Base-by-base conservation (phyloP, 108 stramenopile species). In the Stephanodiscus minutulus region DNA sequence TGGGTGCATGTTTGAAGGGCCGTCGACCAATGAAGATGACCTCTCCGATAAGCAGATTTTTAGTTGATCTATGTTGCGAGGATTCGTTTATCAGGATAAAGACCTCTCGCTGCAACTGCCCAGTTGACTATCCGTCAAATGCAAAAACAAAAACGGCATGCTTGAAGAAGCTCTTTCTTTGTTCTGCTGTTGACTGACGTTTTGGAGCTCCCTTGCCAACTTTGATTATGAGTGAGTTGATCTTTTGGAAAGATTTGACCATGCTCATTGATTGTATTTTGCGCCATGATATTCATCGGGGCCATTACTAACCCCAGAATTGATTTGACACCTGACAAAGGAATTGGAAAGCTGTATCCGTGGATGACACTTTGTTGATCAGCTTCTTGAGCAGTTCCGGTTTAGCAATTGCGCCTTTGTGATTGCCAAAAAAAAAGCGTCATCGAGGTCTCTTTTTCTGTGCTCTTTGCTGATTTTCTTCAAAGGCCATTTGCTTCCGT, bases 401-500 rank as follows among this genome's bases (percentile, higher is more conserved):
- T n/a, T n/a, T n/a, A n/a, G n/a, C n/a, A n/a, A n/a, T n/a, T n/a
- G n/a, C n/a, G n/a, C 64, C 64, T 49, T 65, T 65, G 31, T 65
- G 64, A 17, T 65, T 65, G 1, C 64, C 47, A 13, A 65, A 65
- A 5, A 1, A 11, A 63, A 41, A 4, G 62, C 62, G 21, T 63
- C 41, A n/a, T 65, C 64, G 7, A 27, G 35, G 1, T 49, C 8
- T 50, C 64, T 1, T 7, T 22, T 5, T 13, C 27, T n/a, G n/a
- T n/a, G n/a, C n/a, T n/a, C 64, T 22, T 21, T 7, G 39, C 27
- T 49, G 11, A 65, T 7, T 29, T 27, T n/a, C 0, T 27, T 9
- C n/a, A 65, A 4, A 10, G 64, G 64, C 47, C 64, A 65, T 24
- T 49, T 22, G 47, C 35, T 35, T 41, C 36, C 62, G 0, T 5